phyloP scores from a whole-genome alignment of 31 red algal species.

The Odonthalia washingtoniensis region DNA sequence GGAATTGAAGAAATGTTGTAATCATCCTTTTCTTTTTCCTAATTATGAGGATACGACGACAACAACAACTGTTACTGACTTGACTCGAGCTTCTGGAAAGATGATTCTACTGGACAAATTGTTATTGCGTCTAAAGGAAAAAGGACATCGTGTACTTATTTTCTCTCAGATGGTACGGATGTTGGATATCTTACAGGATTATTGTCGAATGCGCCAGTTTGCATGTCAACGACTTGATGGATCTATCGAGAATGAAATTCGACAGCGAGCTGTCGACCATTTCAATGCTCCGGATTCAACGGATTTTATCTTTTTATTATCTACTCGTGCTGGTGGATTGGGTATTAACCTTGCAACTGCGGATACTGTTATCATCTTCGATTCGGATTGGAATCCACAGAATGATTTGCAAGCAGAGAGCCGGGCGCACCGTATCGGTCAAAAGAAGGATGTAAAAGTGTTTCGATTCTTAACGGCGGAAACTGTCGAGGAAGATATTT shows the following conservation, averaged over 20 bases:
- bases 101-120: conserved; percentile 89
- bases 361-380: conserved; percentile 93
- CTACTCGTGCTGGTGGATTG: conserved; percentile 90
- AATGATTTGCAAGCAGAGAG: conserved; percentile 93
- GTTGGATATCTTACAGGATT: conserved; percentile 92
- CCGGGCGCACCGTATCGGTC: conserved; percentile 94
- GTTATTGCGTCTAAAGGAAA: conserved; percentile 64
- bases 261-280: conserved; percentile 79
- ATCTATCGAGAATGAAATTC: conserved; percentile 64
- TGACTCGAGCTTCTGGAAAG: conserved; percentile 86
- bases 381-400: conserved; percentile 96
- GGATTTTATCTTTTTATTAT: conserved; percentile 90
- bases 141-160: conserved; percentile 87
- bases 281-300: conserved; percentile 88
- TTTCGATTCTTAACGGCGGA: conserved; percentile 84
- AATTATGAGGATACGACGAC: conserved; percentile 78
- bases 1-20: conserved; percentile 96
- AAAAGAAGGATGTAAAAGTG: conserved; percentile 90
- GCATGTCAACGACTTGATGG: conserved; percentile 86
- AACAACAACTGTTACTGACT: conserved; percentile 50
- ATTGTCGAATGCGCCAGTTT: conserved; percentile 82
- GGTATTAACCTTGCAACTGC: conserved; percentile 95
- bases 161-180: conserved; percentile 95
- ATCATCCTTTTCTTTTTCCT: conserved; percentile 96
- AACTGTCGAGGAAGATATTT: conserved; percentile 93